Percentiles rank a stretch among this genome's conserved stretches.
Conservation (phyloP, 441 rosid species). For the Gossypium trilobum region DNA sequence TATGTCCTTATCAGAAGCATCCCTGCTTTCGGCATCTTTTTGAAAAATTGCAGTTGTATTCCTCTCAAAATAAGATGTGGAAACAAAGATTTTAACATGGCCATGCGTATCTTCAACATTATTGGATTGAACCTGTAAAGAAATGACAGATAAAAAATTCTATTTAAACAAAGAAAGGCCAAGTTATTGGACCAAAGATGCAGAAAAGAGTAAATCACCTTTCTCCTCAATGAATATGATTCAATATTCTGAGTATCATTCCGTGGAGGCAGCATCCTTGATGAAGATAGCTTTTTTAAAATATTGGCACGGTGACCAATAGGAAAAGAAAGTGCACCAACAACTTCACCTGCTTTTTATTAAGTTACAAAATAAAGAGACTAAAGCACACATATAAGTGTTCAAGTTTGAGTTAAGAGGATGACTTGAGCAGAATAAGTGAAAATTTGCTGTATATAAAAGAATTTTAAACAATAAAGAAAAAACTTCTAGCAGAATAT, state of each 20-base stretch:
- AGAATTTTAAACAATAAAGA: not conserved
- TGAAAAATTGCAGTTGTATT: conserved; percentile 42
- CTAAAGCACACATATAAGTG: not conserved
- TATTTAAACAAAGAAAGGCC: not conserved
- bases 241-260: conserved; percentile 43
- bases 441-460: not conserved
- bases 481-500: not conserved
- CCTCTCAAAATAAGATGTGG: conserved; percentile 78
- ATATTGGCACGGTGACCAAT: conserved; percentile 58
- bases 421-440: not conserved
- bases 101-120: conserved; percentile 43
- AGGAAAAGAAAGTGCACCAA: conserved; percentile 81
- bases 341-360: conserved; percentile 73
- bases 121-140: conserved; percentile 32
- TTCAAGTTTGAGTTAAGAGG: not conserved
- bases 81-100: conserved; percentile 57
- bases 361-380: conserved; percentile 15
- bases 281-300: conserved; percentile 72
- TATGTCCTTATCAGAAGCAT: conserved; percentile 46
- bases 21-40: conserved; percentile 40
- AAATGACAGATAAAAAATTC: not conserved
- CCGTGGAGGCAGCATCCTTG: conserved; percentile 62
- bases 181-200: not conserved
- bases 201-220: conserved; percentile 39
- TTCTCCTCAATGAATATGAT: conserved; percentile 57